These are phyloP conservation scores for Fusarium clavum DNA, from an alignment of 2,329 filamentous ascomycete species.

Conservation along the genomic window DNA sequence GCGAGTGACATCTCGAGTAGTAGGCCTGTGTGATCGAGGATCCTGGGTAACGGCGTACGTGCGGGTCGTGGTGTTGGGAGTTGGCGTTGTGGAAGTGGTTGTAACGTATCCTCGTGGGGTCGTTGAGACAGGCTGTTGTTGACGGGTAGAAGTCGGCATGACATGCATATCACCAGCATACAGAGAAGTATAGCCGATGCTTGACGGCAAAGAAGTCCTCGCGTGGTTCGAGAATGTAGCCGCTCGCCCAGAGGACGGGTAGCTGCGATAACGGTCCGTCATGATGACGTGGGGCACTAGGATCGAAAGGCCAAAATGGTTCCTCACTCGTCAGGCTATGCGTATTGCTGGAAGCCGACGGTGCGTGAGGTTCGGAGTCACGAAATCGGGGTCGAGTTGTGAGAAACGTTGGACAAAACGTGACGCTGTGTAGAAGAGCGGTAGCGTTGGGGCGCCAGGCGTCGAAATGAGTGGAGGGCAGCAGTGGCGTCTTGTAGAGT, in stretches of 20 bases:
- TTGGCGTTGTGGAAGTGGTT: constrained; percentile 51
- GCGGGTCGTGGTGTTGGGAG: constrained; percentile 60
- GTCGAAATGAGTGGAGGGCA: constrained; percentile 30
- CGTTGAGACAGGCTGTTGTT: constrained; percentile 48
- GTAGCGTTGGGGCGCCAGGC: constrained; percentile 25
- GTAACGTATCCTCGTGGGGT: constrained; percentile 50
- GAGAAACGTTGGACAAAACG: constrained; percentile 35
- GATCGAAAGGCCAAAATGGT: constrained; percentile 10
- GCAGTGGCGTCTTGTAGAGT: constrained; percentile 24
- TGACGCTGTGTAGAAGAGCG: constrained; percentile 30
- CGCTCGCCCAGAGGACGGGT: constrained; percentile 57
- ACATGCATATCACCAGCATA: constrained; percentile 67
- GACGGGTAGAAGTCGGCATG: constrained; percentile 56
- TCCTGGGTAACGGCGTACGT: constrained; percentile 69
- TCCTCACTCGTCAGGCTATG: constrained; percentile 20
- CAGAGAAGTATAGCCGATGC: constrained; percentile 61
- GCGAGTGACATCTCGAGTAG: constrained; percentile 61
- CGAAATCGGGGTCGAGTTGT: constrained; percentile 16
- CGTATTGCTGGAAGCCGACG: constrained; percentile 16
- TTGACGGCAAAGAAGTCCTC: constrained; percentile 65
- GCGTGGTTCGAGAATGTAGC: constrained; percentile 61
- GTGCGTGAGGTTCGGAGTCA: constrained; percentile 7
- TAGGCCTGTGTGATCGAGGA: constrained; percentile 59
- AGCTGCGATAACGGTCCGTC: constrained; percentile 60
- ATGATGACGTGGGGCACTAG: constrained; percentile 51